Base-by-base conservation (phyloP, 345 rosid genomes). In the Corchorus olitorius region DNA sequence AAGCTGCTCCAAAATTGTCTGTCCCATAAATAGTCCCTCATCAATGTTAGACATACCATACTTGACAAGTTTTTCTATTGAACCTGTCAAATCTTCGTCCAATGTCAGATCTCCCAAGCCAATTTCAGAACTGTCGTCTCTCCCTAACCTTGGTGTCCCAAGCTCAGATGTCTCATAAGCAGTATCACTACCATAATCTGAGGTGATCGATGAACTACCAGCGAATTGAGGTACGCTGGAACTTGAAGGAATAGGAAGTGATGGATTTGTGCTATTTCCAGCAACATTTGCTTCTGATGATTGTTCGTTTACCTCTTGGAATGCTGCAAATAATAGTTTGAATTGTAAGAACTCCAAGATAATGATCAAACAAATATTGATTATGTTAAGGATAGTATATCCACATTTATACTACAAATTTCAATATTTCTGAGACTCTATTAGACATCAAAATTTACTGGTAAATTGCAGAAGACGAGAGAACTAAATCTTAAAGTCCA, bases 131-230 rank as follows among this genome's bases (percentile, higher is more conserved):
- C 78, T 80, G 80, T 87, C 91, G 74, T 90, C 89, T 71, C 88
- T 86, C 67, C 81, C 93, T 77, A 89, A 60, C 68, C 89, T 85
- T 75, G 97, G 97, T 66, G 97, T 91, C 79, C 97, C 97, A 86
- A 88, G 52, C 65, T 94, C 99, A 78, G 98, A 97, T 48, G 95
- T 85, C 80, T 94, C 99, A 79, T 88, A 94, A 79, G 91, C 97
- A 83, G 92, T 91, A 79, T 97, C 98, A 79, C 98, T 97, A 53
- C 98, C 98, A 86, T 89, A 91, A 79, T 97, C 99, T 39, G 99
- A 92, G 56, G 92, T 79, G 45, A 97, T 73, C 54, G 98, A 91
- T 65, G 92, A 90, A 87, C 91, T 74, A 61, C 90, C 94, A 60
- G 88, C 83, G 82, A 81, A 62, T 59, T 77, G 86, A 81, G 92